Evolutionary conservation across 192 early-diverging fungal genomes (phyloP).

Genomic region (Umbelopsis sp.): DNA sequence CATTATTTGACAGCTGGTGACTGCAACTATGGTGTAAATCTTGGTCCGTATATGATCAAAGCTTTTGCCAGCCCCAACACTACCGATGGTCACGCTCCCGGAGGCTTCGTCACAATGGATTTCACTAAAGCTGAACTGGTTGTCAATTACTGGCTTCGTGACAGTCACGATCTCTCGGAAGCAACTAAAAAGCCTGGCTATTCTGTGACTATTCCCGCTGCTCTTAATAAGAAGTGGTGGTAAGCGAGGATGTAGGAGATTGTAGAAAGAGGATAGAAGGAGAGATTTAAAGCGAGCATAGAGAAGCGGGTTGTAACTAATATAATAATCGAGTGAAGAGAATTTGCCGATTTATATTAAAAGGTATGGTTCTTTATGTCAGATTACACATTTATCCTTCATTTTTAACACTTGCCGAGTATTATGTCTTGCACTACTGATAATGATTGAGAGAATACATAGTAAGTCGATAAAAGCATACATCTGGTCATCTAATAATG

Average conservation of each 20-base stretch:
- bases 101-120: constrained; percentile 20
- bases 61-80: neutral
- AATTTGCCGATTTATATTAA: no score
- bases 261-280: neutral
- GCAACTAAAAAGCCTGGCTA: constrained; percentile 15
- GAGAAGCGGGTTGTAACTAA: no score
- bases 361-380: no score
- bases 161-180: constrained; percentile 1
- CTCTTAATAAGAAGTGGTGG: constrained; percentile 22
- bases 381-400: no score
- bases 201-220: constrained; percentile 20
- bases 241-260: neutral
- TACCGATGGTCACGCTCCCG: constrained; percentile 15
- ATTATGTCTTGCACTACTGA: no score
- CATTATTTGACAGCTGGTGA: constrained; percentile 11
- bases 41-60: constrained; percentile 10
- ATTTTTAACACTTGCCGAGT: no score
- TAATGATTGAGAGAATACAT: no score
- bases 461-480: no score
- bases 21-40: constrained; percentile 19
- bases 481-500: no score
- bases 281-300: no score
- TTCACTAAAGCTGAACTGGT: constrained; percentile 15
- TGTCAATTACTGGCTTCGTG: constrained; percentile 4
- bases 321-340: no score